Conservation (phyloP, 192 early-diverging fungal genomes). For the Nowakowskiella sp. region DNA sequence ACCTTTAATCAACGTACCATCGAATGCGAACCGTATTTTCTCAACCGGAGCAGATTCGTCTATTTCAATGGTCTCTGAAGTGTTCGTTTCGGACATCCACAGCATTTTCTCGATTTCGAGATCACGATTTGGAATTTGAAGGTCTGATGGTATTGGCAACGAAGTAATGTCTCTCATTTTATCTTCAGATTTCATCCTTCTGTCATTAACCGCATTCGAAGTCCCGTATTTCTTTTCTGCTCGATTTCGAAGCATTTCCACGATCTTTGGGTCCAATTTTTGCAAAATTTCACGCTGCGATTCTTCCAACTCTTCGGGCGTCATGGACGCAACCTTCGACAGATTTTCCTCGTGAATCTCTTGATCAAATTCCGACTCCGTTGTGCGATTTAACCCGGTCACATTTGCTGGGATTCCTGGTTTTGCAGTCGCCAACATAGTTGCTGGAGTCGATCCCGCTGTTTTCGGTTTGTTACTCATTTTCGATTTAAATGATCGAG, state of each 20-base stretch:
- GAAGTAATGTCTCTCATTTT: slow-evolving; percentile 25
- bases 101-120: slow-evolving; percentile 57
- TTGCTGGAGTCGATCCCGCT: too few species aligned
- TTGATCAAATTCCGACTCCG: too few species aligned
- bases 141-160: slow-evolving; percentile 35
- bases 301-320: slow-evolving; percentile 58
- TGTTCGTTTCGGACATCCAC: slow-evolving; percentile 47
- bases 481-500: too few species aligned
- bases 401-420: too few species aligned
- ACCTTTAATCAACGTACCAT: slow-evolving; percentile 57
- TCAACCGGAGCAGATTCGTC: slow-evolving; percentile 30
- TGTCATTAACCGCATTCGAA: background rate
- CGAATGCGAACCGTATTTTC: slow-evolving; percentile 69
- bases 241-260: slow-evolving; percentile 51
- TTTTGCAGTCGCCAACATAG: too few species aligned
- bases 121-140: slow-evolving; percentile 39
- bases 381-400: too few species aligned
- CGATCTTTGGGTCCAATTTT: slow-evolving; percentile 51
- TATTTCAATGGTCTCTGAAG: slow-evolving; percentile 6
- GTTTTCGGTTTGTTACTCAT: too few species aligned
- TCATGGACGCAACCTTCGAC: slow-evolving; percentile 52
- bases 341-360: slow-evolving; percentile 50
- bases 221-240: slow-evolving; percentile 15
- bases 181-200: slow-evolving; percentile 1
- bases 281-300: slow-evolving; percentile 59